phyloP scores from a whole-genome alignment of 2,329 filamentous ascomycete genomes.

The Ascochyta fabae region DNA sequence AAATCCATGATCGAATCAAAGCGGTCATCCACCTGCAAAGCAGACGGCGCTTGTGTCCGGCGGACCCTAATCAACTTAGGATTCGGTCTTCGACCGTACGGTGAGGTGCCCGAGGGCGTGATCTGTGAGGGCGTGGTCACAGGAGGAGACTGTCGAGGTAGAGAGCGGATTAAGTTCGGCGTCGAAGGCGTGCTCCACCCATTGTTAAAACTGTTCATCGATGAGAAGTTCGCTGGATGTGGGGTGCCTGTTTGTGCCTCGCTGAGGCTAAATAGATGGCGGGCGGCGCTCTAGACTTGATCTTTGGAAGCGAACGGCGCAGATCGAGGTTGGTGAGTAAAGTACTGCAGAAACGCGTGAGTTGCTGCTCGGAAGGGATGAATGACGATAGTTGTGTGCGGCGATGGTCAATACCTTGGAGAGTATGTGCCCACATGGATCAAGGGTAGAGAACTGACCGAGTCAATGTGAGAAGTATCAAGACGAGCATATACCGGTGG shows the following conservation, averaged over 20 bases:
- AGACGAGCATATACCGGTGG: background rate
- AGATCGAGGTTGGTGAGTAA: background rate
- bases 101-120: background rate
- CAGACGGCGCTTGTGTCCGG: background rate
- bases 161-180: background rate
- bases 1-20: background rate
- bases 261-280: background rate
- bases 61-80: slow-evolving; percentile 4
- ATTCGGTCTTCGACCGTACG: background rate
- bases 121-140: too few species aligned
- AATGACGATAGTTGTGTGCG: background rate
- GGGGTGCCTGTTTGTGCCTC: background rate
- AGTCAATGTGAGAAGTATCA: background rate
- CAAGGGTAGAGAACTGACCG: background rate
- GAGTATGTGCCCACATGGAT: background rate
- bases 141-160: background rate
- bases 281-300: background rate
- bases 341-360: background rate
- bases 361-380: background rate
- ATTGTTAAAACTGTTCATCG: background rate
- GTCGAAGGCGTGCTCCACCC: background rate
- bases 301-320: background rate
- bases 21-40: background rate
- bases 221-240: background rate
- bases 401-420: background rate